Conservation (phyloP, 208 protist genomes). For the Wallacemonas collosoma region DNA sequence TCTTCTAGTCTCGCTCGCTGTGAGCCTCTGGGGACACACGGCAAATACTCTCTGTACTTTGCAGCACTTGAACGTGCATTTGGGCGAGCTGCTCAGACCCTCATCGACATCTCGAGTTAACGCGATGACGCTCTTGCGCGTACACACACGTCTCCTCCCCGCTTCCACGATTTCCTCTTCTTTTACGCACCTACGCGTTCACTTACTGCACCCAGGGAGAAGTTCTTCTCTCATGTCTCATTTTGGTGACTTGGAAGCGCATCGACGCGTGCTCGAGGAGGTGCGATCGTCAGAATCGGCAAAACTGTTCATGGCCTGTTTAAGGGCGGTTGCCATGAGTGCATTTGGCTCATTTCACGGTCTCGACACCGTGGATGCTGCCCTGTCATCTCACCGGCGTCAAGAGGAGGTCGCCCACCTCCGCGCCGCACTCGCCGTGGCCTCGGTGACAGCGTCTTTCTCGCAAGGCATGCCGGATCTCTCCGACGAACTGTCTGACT, state of each 20-base stretch:
- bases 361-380: not conserved
- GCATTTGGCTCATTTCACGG: constrained; percentile 21
- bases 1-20: too few species aligned
- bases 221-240: constrained; percentile 22
- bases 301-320: constrained; percentile 19
- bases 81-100: too few species aligned
- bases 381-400: not conserved
- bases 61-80: too few species aligned
- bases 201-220: not conserved
- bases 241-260: constrained; percentile 46
- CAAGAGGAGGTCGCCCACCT: not conserved
- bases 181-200: not conserved
- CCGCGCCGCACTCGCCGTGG: constrained; percentile 6
- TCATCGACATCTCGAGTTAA: too few species aligned
- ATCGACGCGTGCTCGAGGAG: constrained; percentile 35
- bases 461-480: constrained; percentile 7
- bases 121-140: too few species aligned
- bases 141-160: not conserved
- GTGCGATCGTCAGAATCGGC: constrained; percentile 15
- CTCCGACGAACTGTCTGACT: constrained; percentile 9
- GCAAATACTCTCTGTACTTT: too few species aligned
- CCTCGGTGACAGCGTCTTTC: constrained; percentile 9
- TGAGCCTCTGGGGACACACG: too few species aligned
- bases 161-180: constrained; percentile 2
- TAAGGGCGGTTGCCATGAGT: constrained; percentile 15